Evolutionary conservation across 108 stramenopile species (phyloP).

Genomic region (Schizochytrium sp.): DNA sequence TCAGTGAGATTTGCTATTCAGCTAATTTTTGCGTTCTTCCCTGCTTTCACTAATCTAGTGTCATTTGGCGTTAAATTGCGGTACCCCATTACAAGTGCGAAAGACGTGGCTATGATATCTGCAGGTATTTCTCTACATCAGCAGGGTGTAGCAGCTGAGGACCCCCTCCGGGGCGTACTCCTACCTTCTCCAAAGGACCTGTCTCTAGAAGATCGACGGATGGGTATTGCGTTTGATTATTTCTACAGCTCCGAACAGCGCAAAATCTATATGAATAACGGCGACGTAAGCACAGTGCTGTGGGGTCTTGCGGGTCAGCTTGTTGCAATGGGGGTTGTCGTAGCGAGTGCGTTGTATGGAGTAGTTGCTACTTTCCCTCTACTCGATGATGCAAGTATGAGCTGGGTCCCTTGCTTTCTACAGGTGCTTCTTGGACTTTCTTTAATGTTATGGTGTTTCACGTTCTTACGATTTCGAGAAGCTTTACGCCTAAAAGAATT

Average conservation of each 20-base stretch:
- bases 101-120: constrained; percentile 40
- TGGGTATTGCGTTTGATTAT: constrained; percentile 28
- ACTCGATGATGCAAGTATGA: constrained; percentile 37
- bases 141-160: constrained; percentile 57
- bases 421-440: constrained; percentile 51
- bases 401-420: constrained; percentile 52
- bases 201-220: background rate
- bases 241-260: constrained; percentile 60
- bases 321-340: background rate
- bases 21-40: constrained; percentile 62
- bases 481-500: background rate
- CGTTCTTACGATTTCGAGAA: constrained; percentile 33
- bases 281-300: constrained; percentile 32
- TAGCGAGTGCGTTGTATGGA: constrained; percentile 35
- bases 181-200: background rate
- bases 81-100: constrained; percentile 61
- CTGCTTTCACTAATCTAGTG: constrained; percentile 47
- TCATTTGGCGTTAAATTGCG: constrained; percentile 60
- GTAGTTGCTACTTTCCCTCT: constrained; percentile 38
- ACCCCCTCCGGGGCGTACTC: constrained; percentile 60
- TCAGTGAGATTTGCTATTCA: constrained; percentile 20
- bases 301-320: background rate
- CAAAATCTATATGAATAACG: constrained; percentile 52
- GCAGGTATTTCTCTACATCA: constrained; percentile 59
- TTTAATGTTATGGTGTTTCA: constrained; percentile 37